Evolutionary conservation across 345 rosid species (phyloP).

Genomic region (Abelmoschus esculentus): DNA sequence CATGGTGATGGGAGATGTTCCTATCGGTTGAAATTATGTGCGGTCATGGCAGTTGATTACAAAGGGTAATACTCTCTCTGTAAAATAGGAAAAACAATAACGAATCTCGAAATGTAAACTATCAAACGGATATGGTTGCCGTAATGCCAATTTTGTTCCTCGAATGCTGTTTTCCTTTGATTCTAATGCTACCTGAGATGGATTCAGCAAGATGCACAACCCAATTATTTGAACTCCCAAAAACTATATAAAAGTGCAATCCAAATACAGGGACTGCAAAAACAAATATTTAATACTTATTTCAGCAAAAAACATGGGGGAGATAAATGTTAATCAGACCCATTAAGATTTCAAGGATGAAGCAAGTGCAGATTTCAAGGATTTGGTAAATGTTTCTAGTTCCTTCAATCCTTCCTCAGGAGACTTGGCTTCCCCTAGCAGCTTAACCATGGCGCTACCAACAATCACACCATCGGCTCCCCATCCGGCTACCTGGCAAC

Average conservation of each 20-base stretch:
- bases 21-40: no score
- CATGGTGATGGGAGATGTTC: no score
- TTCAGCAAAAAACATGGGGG: not conserved
- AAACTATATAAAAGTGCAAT: no score
- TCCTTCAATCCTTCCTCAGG: slow-evolving; percentile 63
- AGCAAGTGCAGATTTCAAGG: slow-evolving; percentile 58
- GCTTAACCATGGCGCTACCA: slow-evolving; percentile 78
- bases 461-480: slow-evolving; percentile 90
- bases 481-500: slow-evolving; percentile 58
- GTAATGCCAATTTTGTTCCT: no score
- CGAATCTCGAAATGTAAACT: no score
- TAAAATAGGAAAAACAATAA: no score
- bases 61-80: no score
- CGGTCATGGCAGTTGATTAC: no score
- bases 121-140: no score
- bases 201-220: not conserved
- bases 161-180: not conserved
- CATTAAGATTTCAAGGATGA: slow-evolving; percentile 18
- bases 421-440: slow-evolving; percentile 61
- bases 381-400: slow-evolving; percentile 51
- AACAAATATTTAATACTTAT: not conserved
- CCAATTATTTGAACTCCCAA: not conserved
- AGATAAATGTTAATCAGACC: not conserved
- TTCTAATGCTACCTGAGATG: not conserved
- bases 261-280: not conserved